These are phyloP conservation scores for Leucosporidium scottii DNA, from an alignment of 768 basidiomycete genomes.

Conservation along the genomic window DNA sequence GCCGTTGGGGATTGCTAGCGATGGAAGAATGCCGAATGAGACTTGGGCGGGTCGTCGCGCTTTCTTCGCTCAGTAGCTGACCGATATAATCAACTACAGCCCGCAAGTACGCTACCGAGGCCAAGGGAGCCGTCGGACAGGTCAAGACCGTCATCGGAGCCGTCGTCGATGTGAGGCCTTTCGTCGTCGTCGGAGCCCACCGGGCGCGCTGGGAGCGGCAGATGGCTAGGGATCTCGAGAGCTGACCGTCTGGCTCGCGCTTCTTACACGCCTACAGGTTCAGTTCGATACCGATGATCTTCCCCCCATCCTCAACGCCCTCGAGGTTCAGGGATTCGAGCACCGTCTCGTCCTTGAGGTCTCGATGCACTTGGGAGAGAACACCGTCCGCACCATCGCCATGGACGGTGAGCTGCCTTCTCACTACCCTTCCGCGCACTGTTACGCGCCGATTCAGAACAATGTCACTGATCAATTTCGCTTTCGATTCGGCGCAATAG, in stretches of 20 bases:
- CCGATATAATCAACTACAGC: constrained; percentile 9
- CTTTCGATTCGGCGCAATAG: constrained; percentile 10
- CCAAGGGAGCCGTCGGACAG: constrained; percentile 30
- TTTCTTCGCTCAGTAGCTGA: background rate
- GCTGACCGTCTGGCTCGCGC: background rate
- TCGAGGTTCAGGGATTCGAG: constrained; percentile 94
- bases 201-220: background rate
- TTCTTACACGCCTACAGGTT: constrained; percentile 6
- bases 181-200: background rate
- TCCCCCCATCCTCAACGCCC: constrained; percentile 95
- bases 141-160: constrained; percentile 97
- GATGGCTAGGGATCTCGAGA: background rate
- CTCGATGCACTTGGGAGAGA: constrained; percentile 96
- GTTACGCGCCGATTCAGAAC: background rate
- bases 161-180: constrained; percentile 79
- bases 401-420: constrained; percentile 54
- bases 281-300: constrained; percentile 93
- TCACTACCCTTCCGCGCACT: no score
- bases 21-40: background rate
- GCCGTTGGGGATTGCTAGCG: background rate
- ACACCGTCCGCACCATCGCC: constrained; percentile 98
- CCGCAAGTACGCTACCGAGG: constrained; percentile 35
- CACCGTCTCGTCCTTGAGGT: constrained; percentile 99
- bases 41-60: background rate
- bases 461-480: background rate